Conservation (phyloP, 2,329 filamentous ascomycete genomes). For the Fusarium sp. region DNA sequence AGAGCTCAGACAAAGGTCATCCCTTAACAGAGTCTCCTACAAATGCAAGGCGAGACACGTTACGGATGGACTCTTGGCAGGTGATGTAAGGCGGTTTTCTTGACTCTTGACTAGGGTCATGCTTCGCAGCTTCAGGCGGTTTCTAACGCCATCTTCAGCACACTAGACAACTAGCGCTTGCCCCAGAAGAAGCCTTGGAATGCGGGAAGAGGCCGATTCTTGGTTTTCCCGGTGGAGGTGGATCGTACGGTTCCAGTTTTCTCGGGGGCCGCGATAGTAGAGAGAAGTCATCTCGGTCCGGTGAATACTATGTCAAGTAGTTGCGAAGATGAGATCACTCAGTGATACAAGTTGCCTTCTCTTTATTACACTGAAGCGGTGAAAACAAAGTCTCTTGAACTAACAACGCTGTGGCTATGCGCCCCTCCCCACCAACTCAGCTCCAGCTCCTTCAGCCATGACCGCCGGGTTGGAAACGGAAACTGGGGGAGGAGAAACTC, state of each 20-base stretch:
- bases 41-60: background rate
- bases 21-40: slow-evolving; percentile 7
- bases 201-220: slow-evolving; percentile 38
- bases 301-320: background rate
- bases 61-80: slow-evolving; percentile 14
- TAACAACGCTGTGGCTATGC: slow-evolving; percentile 21
- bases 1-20: background rate
- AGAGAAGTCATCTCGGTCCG: background rate
- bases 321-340: background rate
- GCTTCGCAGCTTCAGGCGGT: background rate
- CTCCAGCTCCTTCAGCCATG: background rate
- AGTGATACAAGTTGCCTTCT: background rate
- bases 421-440: slow-evolving; percentile 14
- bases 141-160: slow-evolving; percentile 35
- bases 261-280: slow-evolving; percentile 34
- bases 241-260: slow-evolving; percentile 28
- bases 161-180: slow-evolving; percentile 25
- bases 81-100: slow-evolving; percentile 27
- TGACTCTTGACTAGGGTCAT: slow-evolving; percentile 11
- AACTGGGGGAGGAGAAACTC: slow-evolving; percentile 6
- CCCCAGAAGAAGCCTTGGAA: slow-evolving; percentile 34
- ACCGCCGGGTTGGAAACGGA: background rate
- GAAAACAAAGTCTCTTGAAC: slow-evolving; percentile 3
- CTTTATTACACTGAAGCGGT: slow-evolving; percentile 20
- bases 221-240: slow-evolving; percentile 23